Evolutionary conservation across 495 filamentous ascomycete species (phyloP).

Genomic region (Astrothelium macrocarpum): DNA sequence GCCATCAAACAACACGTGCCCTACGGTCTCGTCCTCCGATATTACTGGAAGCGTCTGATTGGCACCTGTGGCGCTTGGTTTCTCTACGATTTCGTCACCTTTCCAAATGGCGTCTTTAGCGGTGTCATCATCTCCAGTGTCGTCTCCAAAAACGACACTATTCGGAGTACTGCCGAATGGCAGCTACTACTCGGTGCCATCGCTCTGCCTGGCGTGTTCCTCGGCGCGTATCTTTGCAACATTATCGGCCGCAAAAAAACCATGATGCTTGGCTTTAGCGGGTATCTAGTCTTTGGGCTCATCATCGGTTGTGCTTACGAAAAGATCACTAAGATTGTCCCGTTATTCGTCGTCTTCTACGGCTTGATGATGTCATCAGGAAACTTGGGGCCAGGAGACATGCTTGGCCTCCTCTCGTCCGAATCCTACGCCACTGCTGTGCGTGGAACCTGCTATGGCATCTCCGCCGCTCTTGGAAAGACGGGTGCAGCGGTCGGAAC

Average conservation of each 20-base stretch:
- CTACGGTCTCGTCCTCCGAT: conserved; percentile 29
- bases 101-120: conserved; percentile 33
- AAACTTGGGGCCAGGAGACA: conserved; percentile 45
- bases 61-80: conserved; percentile 37
- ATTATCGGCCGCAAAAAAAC: conserved; percentile 39
- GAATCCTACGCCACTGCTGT: conserved; percentile 44
- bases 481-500: conserved; percentile 45
- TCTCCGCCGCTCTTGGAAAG: conserved; percentile 46
- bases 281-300: conserved; percentile 43
- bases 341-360: conserved; percentile 47
- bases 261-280: conserved; percentile 47
- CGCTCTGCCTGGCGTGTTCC: conserved; percentile 41
- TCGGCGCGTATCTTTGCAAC: conserved; percentile 42
- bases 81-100: conserved; percentile 37
- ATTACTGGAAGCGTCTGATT: conserved; percentile 36
- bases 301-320: conserved; percentile 44
- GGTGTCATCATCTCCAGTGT: conserved; percentile 29
- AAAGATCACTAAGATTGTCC: conserved; percentile 40
- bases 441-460: conserved; percentile 42
- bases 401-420: conserved; percentile 42
- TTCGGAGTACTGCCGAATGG: conserved; percentile 39
- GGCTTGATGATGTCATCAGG: conserved; percentile 43
- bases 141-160: conserved; percentile 29
- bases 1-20: conserved; percentile 35
- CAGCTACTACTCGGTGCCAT: conserved; percentile 41